Base-by-base conservation (phyloP, 257 asterid species). In the Phtheirospermum japonicum region DNA sequence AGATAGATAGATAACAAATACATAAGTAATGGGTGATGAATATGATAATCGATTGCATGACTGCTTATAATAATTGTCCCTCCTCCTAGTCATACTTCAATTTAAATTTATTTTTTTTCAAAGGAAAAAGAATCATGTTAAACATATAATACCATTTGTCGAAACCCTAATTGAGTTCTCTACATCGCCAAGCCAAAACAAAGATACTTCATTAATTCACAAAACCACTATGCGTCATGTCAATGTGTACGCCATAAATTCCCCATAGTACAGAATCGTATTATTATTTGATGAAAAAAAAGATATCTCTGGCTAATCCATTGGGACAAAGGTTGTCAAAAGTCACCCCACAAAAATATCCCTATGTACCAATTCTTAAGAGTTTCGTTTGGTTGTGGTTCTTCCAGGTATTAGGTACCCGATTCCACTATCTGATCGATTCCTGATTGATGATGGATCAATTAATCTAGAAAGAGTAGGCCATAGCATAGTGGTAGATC, bases 351-450 rank as follows among this genome's bases (percentile, higher is more conserved):
- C 26, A 57, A n/a, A 40, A 34, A 34, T 33, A 57, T 57, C 48
- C 43, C 28, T n/a, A 16, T 14, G 13, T n/a, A 28, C 45, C 61
- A 33, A 33, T 26, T 57, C 33, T 28, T 54, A 0, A 2, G 0
- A 26, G 39, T 6, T 30, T 28, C 46, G 12, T 32, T 32, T 32
- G 61, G 40, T 32, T 57, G 11, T 32, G 40, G 28, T 14, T 57
- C 28, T 57, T 57, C 43, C 43, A 57, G 30, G 46, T 16, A 14
- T 9, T 16, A 12, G 5, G 3, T 42, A 5, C 43, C 61, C 61
- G 12, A 16, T 57, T 57, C 45, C 61, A 57, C 61, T 32, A 57
- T 54, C 36, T 10, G 17, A 52, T 9, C 28, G 17, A 52, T 9
- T 23, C 28, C 1, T 23, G 28, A 23, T 23, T 23, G 34, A 26